phyloP scores from a whole-genome alignment of 169 alveolate genomes.

The Cryptosporidium parvum region DNA sequence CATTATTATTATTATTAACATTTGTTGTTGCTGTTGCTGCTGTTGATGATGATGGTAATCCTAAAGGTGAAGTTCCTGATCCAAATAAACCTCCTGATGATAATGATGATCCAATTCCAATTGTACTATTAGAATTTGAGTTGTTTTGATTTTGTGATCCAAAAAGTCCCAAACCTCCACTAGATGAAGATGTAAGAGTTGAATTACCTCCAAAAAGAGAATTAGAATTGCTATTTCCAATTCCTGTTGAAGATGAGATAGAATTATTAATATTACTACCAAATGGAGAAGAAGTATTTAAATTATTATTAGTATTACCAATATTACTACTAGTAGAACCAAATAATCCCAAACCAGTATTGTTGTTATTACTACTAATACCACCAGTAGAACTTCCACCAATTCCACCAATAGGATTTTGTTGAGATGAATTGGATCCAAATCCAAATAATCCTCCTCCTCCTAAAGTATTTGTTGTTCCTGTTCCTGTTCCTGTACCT shows the following conservation, averaged over 20 bases:
- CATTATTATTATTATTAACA: too few species aligned
- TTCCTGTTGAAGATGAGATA: background rate
- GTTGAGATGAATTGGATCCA: background rate
- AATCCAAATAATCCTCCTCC: background rate
- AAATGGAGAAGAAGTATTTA: background rate
- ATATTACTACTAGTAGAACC: background rate
- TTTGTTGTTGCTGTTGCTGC: too few species aligned
- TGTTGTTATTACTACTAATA: background rate
- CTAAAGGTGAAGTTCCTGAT: constrained; percentile 13
- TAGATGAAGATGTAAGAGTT: background rate
- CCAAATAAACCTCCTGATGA: constrained; percentile 23
- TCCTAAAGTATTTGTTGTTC: background rate
- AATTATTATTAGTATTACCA: too few species aligned
- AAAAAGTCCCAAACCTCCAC: background rate
- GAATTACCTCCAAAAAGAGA: background rate
- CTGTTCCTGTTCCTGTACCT: background rate
- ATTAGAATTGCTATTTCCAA: background rate
- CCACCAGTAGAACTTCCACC: background rate
- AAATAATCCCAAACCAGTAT: constrained; percentile 19
- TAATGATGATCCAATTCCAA: background rate
- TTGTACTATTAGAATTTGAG: background rate
- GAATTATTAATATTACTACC: background rate
- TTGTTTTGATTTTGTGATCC: background rate
- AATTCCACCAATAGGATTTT: background rate
- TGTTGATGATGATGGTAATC: background rate